Evolutionary conservation across 2,329 filamentous ascomycete species (phyloP).

Genomic region (Arthrinium phaeospermum): DNA sequence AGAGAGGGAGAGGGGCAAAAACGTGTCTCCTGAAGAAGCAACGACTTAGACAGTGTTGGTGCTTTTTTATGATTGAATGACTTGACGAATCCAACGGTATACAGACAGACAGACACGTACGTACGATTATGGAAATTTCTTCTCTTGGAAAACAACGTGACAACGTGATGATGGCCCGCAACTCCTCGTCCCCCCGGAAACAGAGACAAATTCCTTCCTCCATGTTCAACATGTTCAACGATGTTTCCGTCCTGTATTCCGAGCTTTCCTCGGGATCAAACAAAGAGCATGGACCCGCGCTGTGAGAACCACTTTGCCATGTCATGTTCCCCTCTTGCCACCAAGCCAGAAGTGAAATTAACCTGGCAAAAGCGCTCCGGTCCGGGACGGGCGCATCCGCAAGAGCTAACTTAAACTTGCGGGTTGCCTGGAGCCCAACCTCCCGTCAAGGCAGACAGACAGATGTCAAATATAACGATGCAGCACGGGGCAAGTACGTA

Average conservation of each 20-base stretch:
- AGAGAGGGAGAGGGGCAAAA: background rate
- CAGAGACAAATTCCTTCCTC: background rate
- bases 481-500: background rate
- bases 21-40: constrained; percentile 11
- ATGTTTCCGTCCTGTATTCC: background rate
- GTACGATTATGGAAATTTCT: constrained; percentile 5
- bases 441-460: background rate
- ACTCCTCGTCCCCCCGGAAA: background rate
- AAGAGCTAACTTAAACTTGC: background rate
- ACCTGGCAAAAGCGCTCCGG: background rate
- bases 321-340: background rate
- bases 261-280: background rate
- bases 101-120: constrained; percentile 13
- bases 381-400: constrained; percentile 2
- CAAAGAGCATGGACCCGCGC: background rate
- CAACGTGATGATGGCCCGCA: background rate
- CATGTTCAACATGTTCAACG: background rate
- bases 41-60: constrained; percentile 33
- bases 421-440: background rate
- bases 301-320: background rate
- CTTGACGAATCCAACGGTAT: constrained; percentile 37
- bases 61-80: constrained; percentile 35
- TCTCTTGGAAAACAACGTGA: background rate
- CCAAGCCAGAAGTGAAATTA: background rate
- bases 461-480: background rate